Percentiles rank a stretch among this genome's conserved stretches.
Conservation (phyloP, 495 filamentous ascomycete species). For the Penicillium lagena region DNA sequence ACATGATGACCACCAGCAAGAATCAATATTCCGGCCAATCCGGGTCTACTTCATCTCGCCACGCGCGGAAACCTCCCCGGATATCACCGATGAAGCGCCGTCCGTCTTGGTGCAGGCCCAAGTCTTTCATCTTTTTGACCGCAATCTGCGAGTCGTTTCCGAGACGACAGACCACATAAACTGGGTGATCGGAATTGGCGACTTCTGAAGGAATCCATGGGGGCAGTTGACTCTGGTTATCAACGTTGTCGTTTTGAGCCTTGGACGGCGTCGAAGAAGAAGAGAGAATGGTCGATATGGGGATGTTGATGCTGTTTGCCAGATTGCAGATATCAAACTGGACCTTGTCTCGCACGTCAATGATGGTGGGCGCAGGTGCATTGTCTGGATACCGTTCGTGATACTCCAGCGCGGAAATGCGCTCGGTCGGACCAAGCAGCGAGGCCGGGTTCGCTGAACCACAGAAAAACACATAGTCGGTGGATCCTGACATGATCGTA, state of each 20-base stretch:
- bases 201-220: conserved; percentile 40
- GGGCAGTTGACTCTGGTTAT: conserved; percentile 10
- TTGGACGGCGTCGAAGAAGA: conserved; percentile 7
- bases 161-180: conserved; percentile 78
- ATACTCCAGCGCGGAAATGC: conserved; percentile 56
- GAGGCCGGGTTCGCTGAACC: conserved; percentile 45
- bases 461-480: conserved; percentile 79
- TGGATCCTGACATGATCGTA: conserved; percentile 53
- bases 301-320: conserved; percentile 68
- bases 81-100: conserved; percentile 67
- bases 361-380: conserved; percentile 40
- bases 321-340: conserved; percentile 81
- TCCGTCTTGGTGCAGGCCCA: conserved; percentile 51
- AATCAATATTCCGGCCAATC: conserved; percentile 59
- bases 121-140: conserved; percentile 61
- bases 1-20: not conserved
- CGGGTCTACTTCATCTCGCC: conserved; percentile 70
- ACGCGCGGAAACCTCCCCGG: conserved; percentile 73
- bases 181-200: conserved; percentile 25
- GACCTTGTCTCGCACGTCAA: conserved; percentile 79
- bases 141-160: conserved; percentile 88
- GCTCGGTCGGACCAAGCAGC: conserved; percentile 50
- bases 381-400: conserved; percentile 9
- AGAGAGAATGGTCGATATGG: conserved; percentile 54
- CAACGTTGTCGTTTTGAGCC: conserved; percentile 2